Evolutionary conservation across 805 yeast species (phyloP).

Genomic region (Diddensiella caesifluorescens): DNA sequence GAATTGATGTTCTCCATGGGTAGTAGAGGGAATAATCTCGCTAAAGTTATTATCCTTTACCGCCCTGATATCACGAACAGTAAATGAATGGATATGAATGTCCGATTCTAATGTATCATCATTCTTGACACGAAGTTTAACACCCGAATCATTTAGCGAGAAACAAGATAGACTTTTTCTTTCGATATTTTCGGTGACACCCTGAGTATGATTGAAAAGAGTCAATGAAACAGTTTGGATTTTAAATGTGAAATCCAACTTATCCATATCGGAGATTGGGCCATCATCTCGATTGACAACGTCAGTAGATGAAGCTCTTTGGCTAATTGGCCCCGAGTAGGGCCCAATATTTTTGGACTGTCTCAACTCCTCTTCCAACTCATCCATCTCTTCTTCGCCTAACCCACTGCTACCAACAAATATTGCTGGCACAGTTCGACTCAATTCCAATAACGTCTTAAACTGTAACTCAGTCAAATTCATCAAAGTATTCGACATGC

Average conservation of each 20-base stretch:
- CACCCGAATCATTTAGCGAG: constrained; percentile 53
- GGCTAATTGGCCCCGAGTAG: neutral
- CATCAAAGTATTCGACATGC: constrained; percentile 57
- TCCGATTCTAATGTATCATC: constrained; percentile 56
- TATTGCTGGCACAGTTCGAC: constrained; percentile 51
- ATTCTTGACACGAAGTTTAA: constrained; percentile 46
- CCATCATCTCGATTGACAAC: neutral
- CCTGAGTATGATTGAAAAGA: constrained; percentile 27
- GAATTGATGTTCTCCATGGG: constrained; percentile 65
- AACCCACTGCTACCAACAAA: constrained; percentile 45
- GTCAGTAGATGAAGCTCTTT: constrained; percentile 1
- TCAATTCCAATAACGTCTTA: constrained; percentile 48
- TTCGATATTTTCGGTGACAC: constrained; percentile 25
- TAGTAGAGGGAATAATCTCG: constrained; percentile 69
- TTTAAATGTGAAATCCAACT: constrained; percentile 43
- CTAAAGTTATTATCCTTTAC: constrained; percentile 63
- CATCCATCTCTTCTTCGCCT: constrained; percentile 53
- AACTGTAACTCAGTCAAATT: constrained; percentile 71
- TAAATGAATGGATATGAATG: constrained; percentile 63
- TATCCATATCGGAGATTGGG: constrained; percentile 10
- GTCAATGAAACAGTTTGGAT: constrained; percentile 63
- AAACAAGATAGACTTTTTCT: constrained; percentile 45
- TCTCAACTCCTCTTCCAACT: constrained; percentile 23
- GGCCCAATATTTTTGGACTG: constrained; percentile 17
- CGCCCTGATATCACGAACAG: constrained; percentile 67